Conservation (phyloP, 208 protist genomes). For the Phytomonas sp. region DNA sequence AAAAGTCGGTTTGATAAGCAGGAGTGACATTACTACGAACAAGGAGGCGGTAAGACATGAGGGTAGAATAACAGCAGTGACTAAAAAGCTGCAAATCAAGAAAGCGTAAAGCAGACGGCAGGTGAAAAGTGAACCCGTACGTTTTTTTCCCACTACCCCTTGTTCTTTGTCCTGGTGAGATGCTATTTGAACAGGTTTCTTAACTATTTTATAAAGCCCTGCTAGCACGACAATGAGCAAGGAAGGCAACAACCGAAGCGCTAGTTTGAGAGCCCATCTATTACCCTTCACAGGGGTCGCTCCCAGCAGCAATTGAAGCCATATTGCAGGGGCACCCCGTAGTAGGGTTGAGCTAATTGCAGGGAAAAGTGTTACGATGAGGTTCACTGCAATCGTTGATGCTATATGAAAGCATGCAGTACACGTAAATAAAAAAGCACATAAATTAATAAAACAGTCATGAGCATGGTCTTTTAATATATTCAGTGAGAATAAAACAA, state of each 20-base stretch:
- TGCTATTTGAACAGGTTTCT: neutral
- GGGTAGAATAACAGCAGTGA: neutral
- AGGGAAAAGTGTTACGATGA: neutral
- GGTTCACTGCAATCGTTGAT: neutral
- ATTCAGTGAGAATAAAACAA: conserved; percentile 15
- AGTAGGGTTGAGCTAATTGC: neutral
- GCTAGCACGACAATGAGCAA: neutral
- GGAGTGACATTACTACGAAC: neutral
- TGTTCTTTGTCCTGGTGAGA: neutral
- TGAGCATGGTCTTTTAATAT: neutral
- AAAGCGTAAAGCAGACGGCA: neutral
- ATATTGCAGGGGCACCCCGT: neutral
- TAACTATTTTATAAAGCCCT: neutral
- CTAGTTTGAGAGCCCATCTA: neutral
- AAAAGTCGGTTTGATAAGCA: neutral
- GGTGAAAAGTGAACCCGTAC: neutral
- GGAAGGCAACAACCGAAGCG: neutral
- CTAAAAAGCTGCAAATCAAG: neutral
- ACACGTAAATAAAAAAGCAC: neutral
- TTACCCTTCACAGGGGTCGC: neutral
- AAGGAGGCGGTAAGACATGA: neutral
- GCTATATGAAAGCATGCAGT: neutral
- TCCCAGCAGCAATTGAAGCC: neutral
- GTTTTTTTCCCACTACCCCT: neutral
- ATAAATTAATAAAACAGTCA: neutral